Base-by-base conservation (phyloP, 805 yeast species). In the Kazachstania kunashirensis region DNA sequence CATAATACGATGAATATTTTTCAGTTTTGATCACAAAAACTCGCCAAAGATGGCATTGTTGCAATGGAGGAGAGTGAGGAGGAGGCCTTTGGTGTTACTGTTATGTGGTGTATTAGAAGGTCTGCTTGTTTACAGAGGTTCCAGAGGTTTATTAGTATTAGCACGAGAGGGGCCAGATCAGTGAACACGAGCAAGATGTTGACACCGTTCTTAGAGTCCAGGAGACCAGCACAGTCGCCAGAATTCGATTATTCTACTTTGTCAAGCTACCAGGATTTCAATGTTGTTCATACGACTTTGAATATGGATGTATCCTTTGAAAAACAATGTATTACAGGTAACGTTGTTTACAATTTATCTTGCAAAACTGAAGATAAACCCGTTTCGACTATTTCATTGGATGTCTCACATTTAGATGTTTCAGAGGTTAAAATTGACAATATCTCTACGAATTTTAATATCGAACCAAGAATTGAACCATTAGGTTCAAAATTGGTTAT, bases 171-270 rank as follows among this genome's bases (percentile, higher is more conserved):
- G n/a, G n/a, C n/a, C n/a, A n/a, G n/a, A n/a, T n/a, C n/a, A n/a
- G n/a, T n/a, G n/a, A 17, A 10, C 6, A 29, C 21, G 3, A 18
- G n/a, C 12, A 30, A 38, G 12, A 34, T 28, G 32, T 35, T 59
- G 12, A 61, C 67, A 17, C 44, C 54, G 2, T 44, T 55, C 21
- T 33, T 62, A 14, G 50, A 48, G 26, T 31, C 39, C 4, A 35
- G 33, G 30, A 56, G 66, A 48, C 68, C 67, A 4, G 14, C 31
- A 9, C 31, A 38, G 6, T 44, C 56, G 4, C 67, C 84, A 3
- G 84, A 77, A 47, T 39, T 53, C 9, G 95, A 86, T 57, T 80
- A 81, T 17, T 80, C 94, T 2, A 83, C 96, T 3, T 65, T 77
- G 32, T 84, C 95, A 29, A 82, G 79, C 55, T 86, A 84, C 57